Percentiles rank a stretch among this genome's conserved stretches.
phyloP scores from a whole-genome alignment of 345 rosid genomes.

The Eucalyptus guilfoylei region DNA sequence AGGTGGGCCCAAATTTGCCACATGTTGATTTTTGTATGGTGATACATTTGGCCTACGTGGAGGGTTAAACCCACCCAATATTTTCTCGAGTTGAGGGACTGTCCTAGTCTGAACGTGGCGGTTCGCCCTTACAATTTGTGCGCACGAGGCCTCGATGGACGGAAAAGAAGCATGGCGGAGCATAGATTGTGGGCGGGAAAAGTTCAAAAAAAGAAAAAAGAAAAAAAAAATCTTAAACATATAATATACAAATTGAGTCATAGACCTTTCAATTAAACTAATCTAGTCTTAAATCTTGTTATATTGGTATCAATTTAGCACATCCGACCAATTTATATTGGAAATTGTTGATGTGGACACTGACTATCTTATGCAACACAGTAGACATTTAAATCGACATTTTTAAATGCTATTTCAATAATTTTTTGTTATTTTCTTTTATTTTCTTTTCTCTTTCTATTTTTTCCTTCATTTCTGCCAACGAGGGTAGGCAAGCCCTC shows the following conservation, averaged over 20 bases:
- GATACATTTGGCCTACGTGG: too few species aligned
- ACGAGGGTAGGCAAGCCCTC: neutral
- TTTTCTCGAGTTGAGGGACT: neutral
- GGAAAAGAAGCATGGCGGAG: neutral
- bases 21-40: too few species aligned
- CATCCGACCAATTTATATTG: neutral
- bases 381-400: rapidly evolving
- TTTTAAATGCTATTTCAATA: too few species aligned
- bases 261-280: too few species aligned
- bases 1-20: too few species aligned
- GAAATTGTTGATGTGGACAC: too few species aligned
- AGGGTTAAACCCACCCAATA: too few species aligned
- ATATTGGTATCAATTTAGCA: too few species aligned
- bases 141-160: too few species aligned
- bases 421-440: too few species aligned
- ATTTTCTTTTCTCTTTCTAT: too few species aligned
- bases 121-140: neutral
- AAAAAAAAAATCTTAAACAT: neutral
- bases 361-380: rapidly evolving
- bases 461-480: neutral
- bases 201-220: rapidly evolving
- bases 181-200: neutral
- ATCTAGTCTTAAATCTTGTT: too few species aligned
- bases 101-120: neutral
- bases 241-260: neutral